Conservation (phyloP, 2,329 filamentous ascomycete genomes). For the Coleophoma cylindrospora region DNA sequence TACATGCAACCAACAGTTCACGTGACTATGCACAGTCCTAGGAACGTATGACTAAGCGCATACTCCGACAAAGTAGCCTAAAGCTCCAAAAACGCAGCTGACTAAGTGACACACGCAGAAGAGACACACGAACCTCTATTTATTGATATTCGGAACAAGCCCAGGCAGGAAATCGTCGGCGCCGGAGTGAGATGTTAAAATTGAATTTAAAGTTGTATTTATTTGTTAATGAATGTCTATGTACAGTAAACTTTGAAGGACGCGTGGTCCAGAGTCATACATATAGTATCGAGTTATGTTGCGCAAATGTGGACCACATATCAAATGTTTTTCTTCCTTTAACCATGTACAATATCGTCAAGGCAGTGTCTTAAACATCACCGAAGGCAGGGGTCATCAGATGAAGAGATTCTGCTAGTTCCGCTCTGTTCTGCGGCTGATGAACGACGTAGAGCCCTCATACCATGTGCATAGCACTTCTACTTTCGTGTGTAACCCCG, state of each 20-base stretch:
- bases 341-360: not conserved
- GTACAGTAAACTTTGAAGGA: too few species aligned
- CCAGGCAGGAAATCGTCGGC: not conserved
- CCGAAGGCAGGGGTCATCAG: not conserved
- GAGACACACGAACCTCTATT: too few species aligned
- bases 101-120: not conserved
- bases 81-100: constrained; percentile 1
- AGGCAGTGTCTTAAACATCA: not conserved
- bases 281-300: too few species aligned
- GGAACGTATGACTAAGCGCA: not conserved
- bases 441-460: not conserved
- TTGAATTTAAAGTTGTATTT: not conserved
- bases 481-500: too few species aligned
- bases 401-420: not conserved
- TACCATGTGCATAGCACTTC: too few species aligned
- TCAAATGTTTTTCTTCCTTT: not conserved
- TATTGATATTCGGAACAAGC: not conserved
- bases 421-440: not conserved
- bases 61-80: not conserved
- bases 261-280: too few species aligned
- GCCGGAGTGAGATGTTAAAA: not conserved
- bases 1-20: too few species aligned
- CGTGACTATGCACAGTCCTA: too few species aligned
- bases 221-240: too few species aligned
- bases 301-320: not conserved